phyloP scores from a whole-genome alignment of 495 filamentous ascomycete species.

The Apiosordaria backusii region DNA sequence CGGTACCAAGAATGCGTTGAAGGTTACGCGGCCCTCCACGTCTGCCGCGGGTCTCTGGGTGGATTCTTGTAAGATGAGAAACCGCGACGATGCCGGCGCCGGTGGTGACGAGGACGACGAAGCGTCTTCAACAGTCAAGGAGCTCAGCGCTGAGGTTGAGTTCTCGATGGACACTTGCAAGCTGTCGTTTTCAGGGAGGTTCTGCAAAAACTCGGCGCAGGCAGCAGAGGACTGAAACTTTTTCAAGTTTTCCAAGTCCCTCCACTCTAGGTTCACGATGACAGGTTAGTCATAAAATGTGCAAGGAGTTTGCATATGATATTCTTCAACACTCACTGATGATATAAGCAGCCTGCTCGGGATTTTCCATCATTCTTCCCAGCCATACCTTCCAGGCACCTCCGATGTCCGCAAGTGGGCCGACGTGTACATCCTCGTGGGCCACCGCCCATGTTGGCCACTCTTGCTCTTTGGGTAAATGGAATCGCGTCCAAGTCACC shows the following conservation, averaged over 20 bases:
- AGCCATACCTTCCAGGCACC: conserved; percentile 15
- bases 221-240: conserved; percentile 25
- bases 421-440: conserved; percentile 18
- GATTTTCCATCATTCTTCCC: conserved; percentile 28
- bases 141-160: not conserved
- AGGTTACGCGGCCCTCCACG: conserved; percentile 4
- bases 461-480: conserved; percentile 22
- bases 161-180: conserved; percentile 9
- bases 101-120: not conserved
- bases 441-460: conserved; percentile 25
- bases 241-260: conserved; percentile 14
- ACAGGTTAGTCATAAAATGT: not conserved
- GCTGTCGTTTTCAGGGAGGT: conserved; percentile 20
- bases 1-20: conserved; percentile 5
- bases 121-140: not conserved
- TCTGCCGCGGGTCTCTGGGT: not conserved
- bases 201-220: conserved; percentile 24
- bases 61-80: not conserved
- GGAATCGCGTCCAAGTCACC: conserved; percentile 27
- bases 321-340: conserved; percentile 20
- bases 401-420: conserved; percentile 21
- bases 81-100: not conserved
- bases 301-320: not conserved
- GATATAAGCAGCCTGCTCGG: conserved; percentile 30
- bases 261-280: conserved; percentile 14